Conservation (phyloP, 225 moss, liverwort and hornwort species). For the Thuidium tamariscinum region DNA sequence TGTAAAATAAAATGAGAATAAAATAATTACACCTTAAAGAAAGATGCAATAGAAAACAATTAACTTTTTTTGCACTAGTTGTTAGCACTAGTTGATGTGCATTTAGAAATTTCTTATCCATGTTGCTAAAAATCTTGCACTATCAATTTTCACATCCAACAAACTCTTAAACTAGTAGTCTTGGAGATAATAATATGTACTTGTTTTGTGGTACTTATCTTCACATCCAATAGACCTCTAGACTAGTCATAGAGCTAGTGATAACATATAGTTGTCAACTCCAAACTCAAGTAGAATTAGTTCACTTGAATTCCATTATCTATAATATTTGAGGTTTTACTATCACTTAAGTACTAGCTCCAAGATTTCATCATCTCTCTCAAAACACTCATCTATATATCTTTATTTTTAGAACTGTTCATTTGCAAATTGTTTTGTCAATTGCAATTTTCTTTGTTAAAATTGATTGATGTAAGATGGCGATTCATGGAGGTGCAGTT, state of each 20-base stretch:
- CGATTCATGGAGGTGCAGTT: background rate
- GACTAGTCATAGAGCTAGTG: background rate
- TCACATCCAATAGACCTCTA: background rate
- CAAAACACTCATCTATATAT: background rate
- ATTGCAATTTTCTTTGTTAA: background rate
- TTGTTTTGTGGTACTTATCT: background rate
- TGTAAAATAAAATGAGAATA: too few species aligned
- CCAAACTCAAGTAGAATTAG: background rate
- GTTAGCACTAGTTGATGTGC: too few species aligned
- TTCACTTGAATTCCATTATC: background rate
- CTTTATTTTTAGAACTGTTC: background rate
- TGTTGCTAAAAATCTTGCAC: background rate
- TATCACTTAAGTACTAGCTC: background rate
- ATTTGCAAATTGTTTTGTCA: background rate
- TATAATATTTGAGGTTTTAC: background rate
- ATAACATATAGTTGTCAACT: background rate
- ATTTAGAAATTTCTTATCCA: too few species aligned
- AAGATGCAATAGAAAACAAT: too few species aligned
- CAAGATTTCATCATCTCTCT: background rate
- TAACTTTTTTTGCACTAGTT: too few species aligned
- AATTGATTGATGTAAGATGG: background rate
- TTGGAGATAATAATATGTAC: background rate
- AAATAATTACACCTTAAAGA: too few species aligned
- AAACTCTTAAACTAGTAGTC: background rate
- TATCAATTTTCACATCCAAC: background rate